Evolutionary conservation across 2,329 filamentous ascomycete genomes (phyloP).

Genomic region (Botrytis hyacinthi): DNA sequence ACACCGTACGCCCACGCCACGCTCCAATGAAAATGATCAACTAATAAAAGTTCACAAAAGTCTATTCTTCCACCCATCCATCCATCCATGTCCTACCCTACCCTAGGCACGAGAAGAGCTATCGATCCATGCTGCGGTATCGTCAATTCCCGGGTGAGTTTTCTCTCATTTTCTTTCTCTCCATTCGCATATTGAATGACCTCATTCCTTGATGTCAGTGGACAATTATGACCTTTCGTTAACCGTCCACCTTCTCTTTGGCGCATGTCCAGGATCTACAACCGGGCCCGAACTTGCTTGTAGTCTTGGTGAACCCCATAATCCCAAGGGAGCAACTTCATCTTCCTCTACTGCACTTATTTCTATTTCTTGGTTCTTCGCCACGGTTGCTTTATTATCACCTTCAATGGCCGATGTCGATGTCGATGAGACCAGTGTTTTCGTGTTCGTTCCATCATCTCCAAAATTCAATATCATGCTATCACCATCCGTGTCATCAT

Average conservation of each 20-base stretch:
- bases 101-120: background rate
- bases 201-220: background rate
- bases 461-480: conserved; percentile 54
- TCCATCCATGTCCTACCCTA: background rate
- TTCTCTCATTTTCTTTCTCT: background rate
- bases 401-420: background rate
- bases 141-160: too few relatives aligned
- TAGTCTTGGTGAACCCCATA: conserved; percentile 46
- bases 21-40: conserved; percentile 7
- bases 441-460: conserved; percentile 10
- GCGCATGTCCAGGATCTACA: conserved; percentile 46
- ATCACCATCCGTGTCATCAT: conserved; percentile 33
- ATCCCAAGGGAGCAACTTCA: conserved; percentile 41
- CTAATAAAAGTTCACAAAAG: background rate
- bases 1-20: conserved; percentile 5
- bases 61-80: background rate
- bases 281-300: conserved; percentile 34
- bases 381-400: conserved; percentile 2
- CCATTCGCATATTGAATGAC: background rate
- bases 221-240: conserved; percentile 41
- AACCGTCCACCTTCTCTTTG: conserved; percentile 54
- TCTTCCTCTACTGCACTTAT: conserved; percentile 24
- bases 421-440: background rate
- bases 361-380: background rate
- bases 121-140: background rate